phyloP scores from a whole-genome alignment of 768 basidiomycete genomes.

The Suillus luteus region DNA sequence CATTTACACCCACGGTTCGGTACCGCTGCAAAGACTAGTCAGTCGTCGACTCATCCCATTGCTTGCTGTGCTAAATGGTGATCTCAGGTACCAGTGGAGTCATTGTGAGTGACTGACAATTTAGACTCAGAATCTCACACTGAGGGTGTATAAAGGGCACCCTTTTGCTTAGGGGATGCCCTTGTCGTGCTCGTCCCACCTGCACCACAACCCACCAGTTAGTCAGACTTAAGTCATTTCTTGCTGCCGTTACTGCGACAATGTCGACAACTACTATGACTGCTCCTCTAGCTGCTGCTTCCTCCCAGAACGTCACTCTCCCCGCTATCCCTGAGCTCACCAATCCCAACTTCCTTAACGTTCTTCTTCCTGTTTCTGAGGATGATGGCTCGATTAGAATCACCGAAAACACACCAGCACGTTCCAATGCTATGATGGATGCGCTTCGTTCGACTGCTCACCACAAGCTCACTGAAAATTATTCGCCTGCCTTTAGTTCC shows the following conservation, averaged over 20 bases:
- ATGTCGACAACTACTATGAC: slow-evolving; percentile 8
- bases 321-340: slow-evolving; percentile 62
- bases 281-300: slow-evolving; percentile 21
- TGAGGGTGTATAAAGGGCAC: neutral
- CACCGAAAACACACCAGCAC: slow-evolving; percentile 11
- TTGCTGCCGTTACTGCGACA: neutral
- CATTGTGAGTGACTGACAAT: neutral
- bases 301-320: slow-evolving; percentile 50
- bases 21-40: neutral
- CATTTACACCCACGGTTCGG: neutral
- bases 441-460: slow-evolving; percentile 46
- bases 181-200: slow-evolving; percentile 2
- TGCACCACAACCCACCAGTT: neutral
- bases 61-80: neutral
- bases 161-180: neutral
- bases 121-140: neutral
- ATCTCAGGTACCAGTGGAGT: neutral
- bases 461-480: slow-evolving; percentile 52
- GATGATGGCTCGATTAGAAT: slow-evolving; percentile 1
- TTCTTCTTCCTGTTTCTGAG: slow-evolving; percentile 45
- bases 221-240: neutral
- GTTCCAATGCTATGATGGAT: slow-evolving; percentile 54
- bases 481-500: slow-evolving; percentile 50
- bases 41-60: neutral
- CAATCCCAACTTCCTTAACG: slow-evolving; percentile 55